These are phyloP conservation scores for Myxozyma neglecta DNA, from an alignment of 805 yeast genomes.

Conservation along the genomic window DNA sequence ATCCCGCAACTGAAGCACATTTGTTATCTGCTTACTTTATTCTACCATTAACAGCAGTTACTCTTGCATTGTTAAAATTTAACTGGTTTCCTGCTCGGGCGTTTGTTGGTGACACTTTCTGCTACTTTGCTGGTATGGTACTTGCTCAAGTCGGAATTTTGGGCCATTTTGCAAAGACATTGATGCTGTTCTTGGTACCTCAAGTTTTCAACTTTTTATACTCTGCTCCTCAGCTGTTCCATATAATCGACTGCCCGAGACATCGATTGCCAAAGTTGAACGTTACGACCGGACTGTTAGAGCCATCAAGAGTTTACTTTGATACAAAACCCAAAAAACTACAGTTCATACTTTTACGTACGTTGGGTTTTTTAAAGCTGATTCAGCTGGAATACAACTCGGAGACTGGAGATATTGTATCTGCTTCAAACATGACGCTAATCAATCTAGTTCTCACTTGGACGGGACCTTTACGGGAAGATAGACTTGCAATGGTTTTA, in stretches of 20 bases:
- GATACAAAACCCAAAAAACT: conserved; percentile 30
- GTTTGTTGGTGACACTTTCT: conserved; percentile 97
- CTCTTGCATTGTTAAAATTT: conserved; percentile 68
- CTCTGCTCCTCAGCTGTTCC: conserved; percentile 88
- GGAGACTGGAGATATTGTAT: conserved; percentile 39
- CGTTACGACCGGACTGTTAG: conserved; percentile 64
- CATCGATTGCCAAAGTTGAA: conserved; percentile 86
- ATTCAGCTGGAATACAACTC: conserved; percentile 46
- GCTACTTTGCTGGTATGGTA: conserved; percentile 98
- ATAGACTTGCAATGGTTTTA: conserved; percentile 61
- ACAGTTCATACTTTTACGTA: conserved; percentile 41
- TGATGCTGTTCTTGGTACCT: conserved; percentile 81
- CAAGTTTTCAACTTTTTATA: conserved; percentile 88
- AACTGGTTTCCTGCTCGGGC: conserved; percentile 92
- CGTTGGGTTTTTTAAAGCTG: conserved; percentile 53
- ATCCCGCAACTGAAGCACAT: conserved; percentile 76
- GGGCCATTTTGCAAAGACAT: conserved; percentile 94
- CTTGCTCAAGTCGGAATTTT: conserved; percentile 94
- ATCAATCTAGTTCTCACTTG: conserved; percentile 80
- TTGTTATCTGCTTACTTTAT: conserved; percentile 74
- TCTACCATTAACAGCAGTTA: conserved; percentile 84
- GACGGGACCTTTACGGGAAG: conserved; percentile 91
- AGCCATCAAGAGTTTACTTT: conserved; percentile 57
- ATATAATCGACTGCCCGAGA: conserved; percentile 88
- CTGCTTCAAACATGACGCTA: conserved; percentile 80